Conservation (phyloP, 2,329 filamentous ascomycete genomes). For the Pyrenophora teres region DNA sequence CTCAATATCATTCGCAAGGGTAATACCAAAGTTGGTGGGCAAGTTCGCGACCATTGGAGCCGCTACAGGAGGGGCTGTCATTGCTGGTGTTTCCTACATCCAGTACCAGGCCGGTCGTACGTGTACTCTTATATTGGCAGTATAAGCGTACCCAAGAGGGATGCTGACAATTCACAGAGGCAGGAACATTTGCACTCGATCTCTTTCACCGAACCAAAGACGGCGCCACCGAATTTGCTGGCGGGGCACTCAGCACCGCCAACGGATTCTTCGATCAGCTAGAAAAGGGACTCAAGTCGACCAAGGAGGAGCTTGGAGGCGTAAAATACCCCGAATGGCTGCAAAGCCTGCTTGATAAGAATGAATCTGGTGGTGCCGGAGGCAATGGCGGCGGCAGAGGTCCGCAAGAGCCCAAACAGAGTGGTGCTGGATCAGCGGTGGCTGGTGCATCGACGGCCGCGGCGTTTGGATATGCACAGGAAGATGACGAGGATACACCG, state of each 20-base stretch:
- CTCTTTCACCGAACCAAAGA: constrained; percentile 75
- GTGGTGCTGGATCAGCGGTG: constrained; percentile 60
- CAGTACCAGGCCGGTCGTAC: constrained; percentile 92
- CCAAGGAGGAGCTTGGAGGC: constrained; percentile 76
- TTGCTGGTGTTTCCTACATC: constrained; percentile 87
- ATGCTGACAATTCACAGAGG: constrained; percentile 61
- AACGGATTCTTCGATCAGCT: constrained; percentile 80
- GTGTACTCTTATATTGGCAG: constrained; percentile 43
- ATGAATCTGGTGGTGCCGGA: constrained; percentile 46
- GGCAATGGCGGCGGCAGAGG: constrained; percentile 48
- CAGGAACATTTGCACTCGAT: constrained; percentile 77
- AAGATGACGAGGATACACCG: constrained; percentile 70
- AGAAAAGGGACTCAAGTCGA: constrained; percentile 78
- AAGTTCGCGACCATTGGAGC: constrained; percentile 89
- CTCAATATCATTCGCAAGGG: constrained; percentile 68
- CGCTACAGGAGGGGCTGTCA: constrained; percentile 85
- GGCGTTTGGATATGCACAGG: constrained; percentile 76
- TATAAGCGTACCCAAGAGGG: neutral
- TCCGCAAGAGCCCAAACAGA: constrained; percentile 59
- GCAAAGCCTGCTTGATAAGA: constrained; percentile 65
- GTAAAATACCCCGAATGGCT: constrained; percentile 76
- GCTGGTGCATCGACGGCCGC: constrained; percentile 74
- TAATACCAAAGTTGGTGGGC: constrained; percentile 82
- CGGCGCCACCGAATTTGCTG: constrained; percentile 70
- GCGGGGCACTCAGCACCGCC: constrained; percentile 71